These are phyloP conservation scores for Boletus austroedulis DNA, from an alignment of 1,284 basidiomycete species.

Conservation along the genomic window DNA sequence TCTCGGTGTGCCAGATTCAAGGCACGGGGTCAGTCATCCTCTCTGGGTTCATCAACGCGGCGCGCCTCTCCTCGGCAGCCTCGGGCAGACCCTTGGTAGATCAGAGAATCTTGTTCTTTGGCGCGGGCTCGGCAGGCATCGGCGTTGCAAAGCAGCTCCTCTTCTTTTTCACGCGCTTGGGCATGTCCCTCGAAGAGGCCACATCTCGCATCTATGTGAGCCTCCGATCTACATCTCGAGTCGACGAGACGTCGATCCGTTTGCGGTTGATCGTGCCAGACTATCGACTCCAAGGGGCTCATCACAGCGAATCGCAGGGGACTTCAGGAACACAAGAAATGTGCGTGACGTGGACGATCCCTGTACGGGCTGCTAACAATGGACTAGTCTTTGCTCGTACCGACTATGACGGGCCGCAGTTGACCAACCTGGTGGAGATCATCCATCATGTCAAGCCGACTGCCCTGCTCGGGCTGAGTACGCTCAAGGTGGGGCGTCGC, in stretches of 20 bases:
- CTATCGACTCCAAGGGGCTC: slow-evolving; percentile 75
- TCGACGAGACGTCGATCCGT: background rate
- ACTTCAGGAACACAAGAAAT: slow-evolving; percentile 73
- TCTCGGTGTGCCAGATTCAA: slow-evolving; percentile 45
- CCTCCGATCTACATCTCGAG: slow-evolving; percentile 3
- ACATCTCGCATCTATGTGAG: slow-evolving; percentile 65
- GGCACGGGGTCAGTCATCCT: slow-evolving; percentile 76
- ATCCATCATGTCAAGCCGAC: slow-evolving; percentile 80
- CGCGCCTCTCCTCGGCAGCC: slow-evolving; percentile 59
- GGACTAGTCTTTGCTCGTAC: slow-evolving; percentile 64
- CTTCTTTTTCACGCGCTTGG: slow-evolving; percentile 69
- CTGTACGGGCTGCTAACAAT: background rate
- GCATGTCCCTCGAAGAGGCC: slow-evolving; percentile 66
- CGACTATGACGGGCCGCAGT: slow-evolving; percentile 62
- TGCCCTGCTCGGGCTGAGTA: slow-evolving; percentile 78
- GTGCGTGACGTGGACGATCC: slow-evolving; percentile 35
- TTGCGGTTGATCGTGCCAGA: slow-evolving; percentile 35
- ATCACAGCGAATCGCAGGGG: slow-evolving; percentile 64
- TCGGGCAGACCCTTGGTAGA: slow-evolving; percentile 62
- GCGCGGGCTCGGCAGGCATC: slow-evolving; percentile 74
- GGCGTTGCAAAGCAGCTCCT: slow-evolving; percentile 78
- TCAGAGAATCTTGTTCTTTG: slow-evolving; percentile 79
- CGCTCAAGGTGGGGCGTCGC: slow-evolving; percentile 49
- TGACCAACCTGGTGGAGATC: slow-evolving; percentile 65
- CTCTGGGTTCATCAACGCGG: slow-evolving; percentile 78